These are phyloP conservation scores for Pythium aristosporum DNA, from an alignment of 352 stramenopile genomes.

Conservation along the genomic window DNA sequence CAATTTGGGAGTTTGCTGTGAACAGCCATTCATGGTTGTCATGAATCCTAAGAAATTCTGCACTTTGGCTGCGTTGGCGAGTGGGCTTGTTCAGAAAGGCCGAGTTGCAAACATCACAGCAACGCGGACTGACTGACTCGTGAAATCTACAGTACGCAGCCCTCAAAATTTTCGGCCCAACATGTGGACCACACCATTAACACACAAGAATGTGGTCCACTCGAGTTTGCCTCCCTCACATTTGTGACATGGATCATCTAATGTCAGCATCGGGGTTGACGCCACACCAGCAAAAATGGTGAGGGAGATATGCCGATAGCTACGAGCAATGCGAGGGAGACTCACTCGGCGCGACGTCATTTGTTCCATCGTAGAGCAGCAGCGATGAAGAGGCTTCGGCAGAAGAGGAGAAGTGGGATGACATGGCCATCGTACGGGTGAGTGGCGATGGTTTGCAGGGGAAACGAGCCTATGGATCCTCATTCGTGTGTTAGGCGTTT, in stretches of 20 bases:
- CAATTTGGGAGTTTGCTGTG: no score
- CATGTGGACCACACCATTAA: slow-evolving; percentile 9
- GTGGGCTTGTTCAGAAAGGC: no score
- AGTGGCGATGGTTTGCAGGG: neutral
- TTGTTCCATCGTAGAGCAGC: slow-evolving; percentile 30
- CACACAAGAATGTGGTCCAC: slow-evolving; percentile 4
- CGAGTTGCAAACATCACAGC: no score
- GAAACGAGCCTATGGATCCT: neutral
- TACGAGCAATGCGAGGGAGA: neutral
- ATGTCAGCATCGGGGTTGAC: neutral
- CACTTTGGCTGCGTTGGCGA: no score
- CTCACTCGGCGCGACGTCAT: neutral
- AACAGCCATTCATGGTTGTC: no score
- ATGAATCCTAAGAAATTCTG: no score
- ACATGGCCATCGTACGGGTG: slow-evolving; percentile 81
- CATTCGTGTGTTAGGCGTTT: slow-evolving; percentile 43
- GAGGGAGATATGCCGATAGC: neutral
- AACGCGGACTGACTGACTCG: no score
- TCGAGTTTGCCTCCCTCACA: neutral
- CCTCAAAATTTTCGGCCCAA: slow-evolving; percentile 7
- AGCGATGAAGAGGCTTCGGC: slow-evolving; percentile 39
- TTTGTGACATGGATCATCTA: neutral
- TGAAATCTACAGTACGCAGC: no score
- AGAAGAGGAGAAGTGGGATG: slow-evolving; percentile 72
- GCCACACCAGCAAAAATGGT: neutral